Evolutionary conservation across 306 rosid species (phyloP), one percentile per base, ranked within the genome.

Genomic region (Vachellia pachyceras): DNA sequence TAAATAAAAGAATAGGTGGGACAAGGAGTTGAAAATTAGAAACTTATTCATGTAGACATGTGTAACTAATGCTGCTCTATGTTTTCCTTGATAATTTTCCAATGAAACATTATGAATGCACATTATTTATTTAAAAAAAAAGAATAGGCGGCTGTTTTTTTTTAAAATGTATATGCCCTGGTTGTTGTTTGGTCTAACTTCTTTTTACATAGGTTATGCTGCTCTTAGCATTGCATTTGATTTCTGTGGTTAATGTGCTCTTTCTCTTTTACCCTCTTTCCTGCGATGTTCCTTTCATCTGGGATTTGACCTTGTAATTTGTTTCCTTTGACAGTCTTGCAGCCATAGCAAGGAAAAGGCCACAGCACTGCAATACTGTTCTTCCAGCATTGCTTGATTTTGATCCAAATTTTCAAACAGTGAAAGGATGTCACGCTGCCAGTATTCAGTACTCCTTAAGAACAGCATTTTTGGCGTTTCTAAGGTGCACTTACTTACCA

Each of bases 391-490:
- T 95, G 84, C 91, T 93, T 79, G 94, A 95, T 76, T 93, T 93
- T 87, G 86, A 88, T 85, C 93, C 89, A 76, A 91, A 88, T 85
- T 77, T 89, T 84, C 96, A 90, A 83, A 78, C 78, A 44, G 76
- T 73, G 57, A 93, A 87, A 85, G 98, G 92, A 79, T 91, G 86
- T 77, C 99, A 95, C 84, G 83, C 84, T 86, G 85, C 96, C 58
- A 95, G 99, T 77, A 78, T 95, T 79, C 93, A 88, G 65, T 93
- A 87, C 84, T 95, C 98, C 63, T 73, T 93, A 69, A 91, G 98
- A 89, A 90, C 93, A 81, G 97, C 98, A 6, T 89, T 93, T 82
- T 83, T 95, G 90, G 99, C 97, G 74, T 95, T 95, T 90, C 91
- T 95, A 73, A 86, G 97, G 88, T 91, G 94, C 86, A 84, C 94